phyloP scores from a whole-genome alignment of 805 yeast species.

The Saccharomycopsis sp. region DNA sequence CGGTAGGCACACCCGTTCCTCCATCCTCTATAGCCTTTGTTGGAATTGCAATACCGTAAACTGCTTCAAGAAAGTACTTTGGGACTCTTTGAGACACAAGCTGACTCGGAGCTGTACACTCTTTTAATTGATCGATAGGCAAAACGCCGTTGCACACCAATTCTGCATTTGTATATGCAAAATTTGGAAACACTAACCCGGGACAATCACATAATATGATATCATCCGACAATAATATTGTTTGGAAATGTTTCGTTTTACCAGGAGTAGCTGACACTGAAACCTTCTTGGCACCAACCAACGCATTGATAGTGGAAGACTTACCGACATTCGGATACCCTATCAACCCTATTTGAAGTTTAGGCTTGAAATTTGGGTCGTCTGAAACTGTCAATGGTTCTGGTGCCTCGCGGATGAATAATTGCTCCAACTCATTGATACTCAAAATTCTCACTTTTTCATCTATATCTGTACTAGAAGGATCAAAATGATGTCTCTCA shows the following conservation, averaged over 20 bases:
- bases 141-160: conserved; percentile 97
- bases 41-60: conserved; percentile 86
- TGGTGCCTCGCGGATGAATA: conserved; percentile 79
- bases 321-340: conserved; percentile 97
- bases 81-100: conserved; percentile 86
- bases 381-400: conserved; percentile 45
- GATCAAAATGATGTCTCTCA: conserved; percentile 28
- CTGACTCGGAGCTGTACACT: conserved; percentile 80
- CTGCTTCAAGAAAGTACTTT: conserved; percentile 78
- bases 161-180: conserved; percentile 94
- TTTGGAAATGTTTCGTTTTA: conserved; percentile 97
- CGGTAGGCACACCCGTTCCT: conserved; percentile 82
- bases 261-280: conserved; percentile 98
- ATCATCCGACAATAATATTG: conserved; percentile 74
- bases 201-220: conserved; percentile 97
- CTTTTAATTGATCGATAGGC: conserved; percentile 95
- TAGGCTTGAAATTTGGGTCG: conserved; percentile 50
- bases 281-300: conserved; percentile 95
- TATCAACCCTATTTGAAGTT: conserved; percentile 86
- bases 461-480: conserved; percentile 27
- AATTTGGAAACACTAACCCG: conserved; percentile 96
- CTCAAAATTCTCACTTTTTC: conserved; percentile 63
- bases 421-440: conserved; percentile 76
- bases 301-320: conserved; percentile 95
- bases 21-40: conserved; percentile 76